Evolutionary conservation across 176 grass and related monocot genomes (phyloP), one percentile per base, ranked within the genome.

Genomic region (Triticum timopheevii): DNA sequence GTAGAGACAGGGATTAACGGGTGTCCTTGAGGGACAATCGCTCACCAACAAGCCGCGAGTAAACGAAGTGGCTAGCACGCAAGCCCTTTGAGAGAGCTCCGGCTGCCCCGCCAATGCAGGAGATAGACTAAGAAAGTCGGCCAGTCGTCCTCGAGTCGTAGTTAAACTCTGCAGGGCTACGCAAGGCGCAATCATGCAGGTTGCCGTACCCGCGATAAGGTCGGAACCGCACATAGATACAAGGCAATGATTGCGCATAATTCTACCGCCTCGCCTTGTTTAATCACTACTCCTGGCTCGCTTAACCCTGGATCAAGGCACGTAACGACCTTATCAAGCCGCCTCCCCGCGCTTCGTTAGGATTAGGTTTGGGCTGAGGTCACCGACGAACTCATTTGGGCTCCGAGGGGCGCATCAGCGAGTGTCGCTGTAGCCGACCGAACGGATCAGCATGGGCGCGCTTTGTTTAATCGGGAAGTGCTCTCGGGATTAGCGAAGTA

Each of bases 201-300:
- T 75, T 20, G 45, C 42, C 35, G 72, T 78, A 13, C 66, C 20
- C 22, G 65, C 24, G 67, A 87, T 84, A 80, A 90, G 85, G 36
- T 77, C 68, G 28, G 28, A 28, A 28, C 28, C 40, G 33, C 39
- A 22, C 77, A 54, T 45, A 78, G 23, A 73, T 74, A n/a, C 59
- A 68, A n/a, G 20, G 12, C 76, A 81, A 91, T 81, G 81, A 87
- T 87, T 91, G 47, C 20, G 69, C 47, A 62, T 39, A 81, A 69
- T 25, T 85, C 76, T 62, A 27, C 68, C 77, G 40, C 40, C 65
- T 81, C 39, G 2, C 50, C 27, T 88, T 71, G 61, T 63, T 78
- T 90, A 79, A 77, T 8, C 30, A 7, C 50, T 6, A 54, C 50
- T 54, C 7, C 4, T 66, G 6, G 1, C 28, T 24, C 3, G 73